phyloP scores from a whole-genome alignment of 164 flowering plant genomes.

The Macadamia integrifolia region DNA sequence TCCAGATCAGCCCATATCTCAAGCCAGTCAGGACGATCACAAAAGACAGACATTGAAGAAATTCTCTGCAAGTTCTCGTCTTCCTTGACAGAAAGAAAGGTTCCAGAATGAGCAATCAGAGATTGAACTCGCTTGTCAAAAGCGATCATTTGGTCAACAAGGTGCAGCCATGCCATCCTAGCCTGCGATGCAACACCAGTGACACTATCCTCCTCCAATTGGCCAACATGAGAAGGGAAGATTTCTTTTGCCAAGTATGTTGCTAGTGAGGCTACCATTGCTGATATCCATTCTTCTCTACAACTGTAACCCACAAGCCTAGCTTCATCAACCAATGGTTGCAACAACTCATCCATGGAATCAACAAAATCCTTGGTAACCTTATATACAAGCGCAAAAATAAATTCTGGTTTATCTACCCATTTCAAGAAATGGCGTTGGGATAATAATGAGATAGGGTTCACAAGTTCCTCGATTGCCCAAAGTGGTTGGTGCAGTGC shows the following conservation, averaged over 20 bases:
- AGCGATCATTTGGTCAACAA: constrained; percentile 82
- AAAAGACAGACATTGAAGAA: constrained; percentile 71
- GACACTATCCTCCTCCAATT: constrained; percentile 44
- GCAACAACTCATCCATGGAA: constrained; percentile 89
- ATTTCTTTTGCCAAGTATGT: constrained; percentile 84
- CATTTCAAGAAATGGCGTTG: constrained; percentile 82
- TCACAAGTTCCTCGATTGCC: constrained; percentile 96
- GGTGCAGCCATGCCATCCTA: constrained; percentile 68
- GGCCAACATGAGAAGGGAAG: constrained; percentile 50
- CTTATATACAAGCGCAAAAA: constrained; percentile 87
- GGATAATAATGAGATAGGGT: constrained; percentile 67
- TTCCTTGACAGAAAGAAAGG: constrained; percentile 46
- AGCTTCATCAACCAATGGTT: constrained; percentile 92
- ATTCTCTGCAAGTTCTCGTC: constrained; percentile 50
- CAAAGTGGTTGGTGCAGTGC: constrained; percentile 82
- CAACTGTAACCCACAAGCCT: constrained; percentile 87
- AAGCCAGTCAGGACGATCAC: constrained; percentile 96
- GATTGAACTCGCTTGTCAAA: constrained; percentile 76
- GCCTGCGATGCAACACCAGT: constrained; percentile 34
- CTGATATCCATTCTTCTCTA: constrained; percentile 98
- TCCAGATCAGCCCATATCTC: constrained; percentile 89
- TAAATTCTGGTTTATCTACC: constrained; percentile 84
- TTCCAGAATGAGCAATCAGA: constrained; percentile 59
- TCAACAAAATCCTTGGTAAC: constrained; percentile 81
- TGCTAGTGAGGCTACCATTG: constrained; percentile 71